Percentiles rank a stretch among this genome's conserved stretches.
These are phyloP conservation scores for Ogataea pignaliae DNA, from an alignment of 805 yeast species.

Conservation along the genomic window DNA sequence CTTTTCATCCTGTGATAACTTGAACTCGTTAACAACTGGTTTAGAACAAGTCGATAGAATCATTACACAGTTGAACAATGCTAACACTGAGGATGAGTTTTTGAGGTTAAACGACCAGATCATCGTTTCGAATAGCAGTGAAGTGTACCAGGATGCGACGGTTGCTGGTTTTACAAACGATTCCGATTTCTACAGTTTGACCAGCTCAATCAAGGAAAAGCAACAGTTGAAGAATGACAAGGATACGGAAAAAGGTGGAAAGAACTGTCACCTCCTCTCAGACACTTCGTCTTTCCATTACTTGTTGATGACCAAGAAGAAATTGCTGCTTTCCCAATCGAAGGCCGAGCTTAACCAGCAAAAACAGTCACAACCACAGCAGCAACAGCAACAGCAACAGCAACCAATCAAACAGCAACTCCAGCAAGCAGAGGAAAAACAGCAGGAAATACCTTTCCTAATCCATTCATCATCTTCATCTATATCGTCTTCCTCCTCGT, in stretches of 20 bases:
- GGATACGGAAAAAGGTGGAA: slow-evolving; percentile 1
- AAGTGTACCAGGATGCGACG: too few species aligned
- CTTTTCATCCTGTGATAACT: slow-evolving; percentile 3
- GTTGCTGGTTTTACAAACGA: background rate
- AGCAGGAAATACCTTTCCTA: too few species aligned
- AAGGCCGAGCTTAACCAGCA: background rate
- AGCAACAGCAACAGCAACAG: background rate
- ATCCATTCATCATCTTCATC: too few species aligned
- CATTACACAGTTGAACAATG: slow-evolving; percentile 19
- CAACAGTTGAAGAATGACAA: slow-evolving; percentile 2
- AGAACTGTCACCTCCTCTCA: slow-evolving; percentile 21
- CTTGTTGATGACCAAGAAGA: slow-evolving; percentile 11
- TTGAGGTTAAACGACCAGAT: slow-evolving; percentile 13
- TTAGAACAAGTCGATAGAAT: slow-evolving; percentile 28
- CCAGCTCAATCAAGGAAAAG: slow-evolving; percentile 1
- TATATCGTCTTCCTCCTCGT: background rate
- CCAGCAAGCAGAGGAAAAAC: background rate
- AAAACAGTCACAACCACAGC: too few species aligned
- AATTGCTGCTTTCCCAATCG: slow-evolving; percentile 1
- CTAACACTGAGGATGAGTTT: slow-evolving; percentile 15
- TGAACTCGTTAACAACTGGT: slow-evolving; percentile 23
- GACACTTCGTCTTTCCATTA: slow-evolving; percentile 22
- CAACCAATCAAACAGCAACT: background rate
- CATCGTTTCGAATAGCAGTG: slow-evolving; percentile 1
- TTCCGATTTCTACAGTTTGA: slow-evolving; percentile 6